These are phyloP conservation scores for Mimosa bimucronata DNA, from an alignment of 306 rosid genomes.

Conservation along the genomic window DNA sequence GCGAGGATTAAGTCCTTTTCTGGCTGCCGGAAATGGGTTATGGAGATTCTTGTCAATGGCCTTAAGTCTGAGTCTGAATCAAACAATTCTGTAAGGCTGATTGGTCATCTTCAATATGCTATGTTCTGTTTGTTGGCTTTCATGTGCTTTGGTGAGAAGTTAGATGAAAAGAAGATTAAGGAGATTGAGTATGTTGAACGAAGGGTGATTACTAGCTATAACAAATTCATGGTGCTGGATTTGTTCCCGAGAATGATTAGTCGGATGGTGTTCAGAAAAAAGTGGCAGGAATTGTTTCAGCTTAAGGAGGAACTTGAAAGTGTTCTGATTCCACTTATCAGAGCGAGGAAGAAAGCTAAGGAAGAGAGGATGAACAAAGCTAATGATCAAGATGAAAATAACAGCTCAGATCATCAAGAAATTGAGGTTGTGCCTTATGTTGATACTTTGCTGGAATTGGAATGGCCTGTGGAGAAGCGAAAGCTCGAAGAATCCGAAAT, in stretches of 20 bases:
- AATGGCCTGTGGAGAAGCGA: background rate
- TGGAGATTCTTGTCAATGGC: background rate
- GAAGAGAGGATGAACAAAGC: background rate
- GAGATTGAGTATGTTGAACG: background rate
- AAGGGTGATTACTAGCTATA: background rate
- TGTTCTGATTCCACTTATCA: background rate
- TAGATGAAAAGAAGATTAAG: background rate
- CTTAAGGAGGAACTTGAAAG: background rate
- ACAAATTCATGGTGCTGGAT: background rate
- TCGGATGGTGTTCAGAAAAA: background rate
- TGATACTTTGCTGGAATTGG: background rate
- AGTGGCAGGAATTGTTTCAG: background rate
- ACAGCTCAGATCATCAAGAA: background rate
- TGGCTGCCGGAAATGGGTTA: background rate
- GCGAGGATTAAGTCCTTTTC: background rate
- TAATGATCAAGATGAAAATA: background rate
- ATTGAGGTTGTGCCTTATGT: background rate
- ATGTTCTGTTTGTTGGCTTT: background rate
- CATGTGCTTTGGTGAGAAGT: background rate
- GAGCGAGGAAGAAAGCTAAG: background rate
- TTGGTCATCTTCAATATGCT: background rate
- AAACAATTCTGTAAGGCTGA: background rate
- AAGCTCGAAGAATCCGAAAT: background rate
- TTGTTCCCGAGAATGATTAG: background rate
- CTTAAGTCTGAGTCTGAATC: background rate